A percentile compares a stretch with the other conserved stretches of the same genome.
phyloP scores from a whole-genome alignment of 495 filamentous ascomycete species.

The Trichoderma asperelloides region DNA sequence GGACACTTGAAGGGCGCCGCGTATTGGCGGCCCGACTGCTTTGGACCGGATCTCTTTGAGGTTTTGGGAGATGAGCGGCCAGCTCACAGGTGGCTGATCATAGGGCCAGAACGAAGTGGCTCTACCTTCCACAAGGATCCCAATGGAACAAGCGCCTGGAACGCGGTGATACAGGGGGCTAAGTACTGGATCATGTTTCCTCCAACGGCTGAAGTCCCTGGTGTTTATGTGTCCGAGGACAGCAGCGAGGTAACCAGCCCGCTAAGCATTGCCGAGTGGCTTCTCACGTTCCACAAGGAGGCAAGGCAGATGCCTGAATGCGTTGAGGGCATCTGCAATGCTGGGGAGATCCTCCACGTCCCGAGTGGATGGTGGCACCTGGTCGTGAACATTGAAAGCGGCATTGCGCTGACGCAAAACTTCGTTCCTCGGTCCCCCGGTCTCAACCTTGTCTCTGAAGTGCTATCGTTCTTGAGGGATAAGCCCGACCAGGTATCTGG shows the following conservation, averaged over 20 bases:
- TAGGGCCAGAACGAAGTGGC: conserved; percentile 82
- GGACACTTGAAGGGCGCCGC: conserved; percentile 43
- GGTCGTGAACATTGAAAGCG: conserved; percentile 76
- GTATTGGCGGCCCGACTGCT: conserved; percentile 82
- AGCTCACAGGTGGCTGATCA: conserved; percentile 86
- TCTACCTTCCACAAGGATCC: conserved; percentile 91
- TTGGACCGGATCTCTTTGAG: conserved; percentile 81
- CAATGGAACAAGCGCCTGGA: conserved; percentile 76
- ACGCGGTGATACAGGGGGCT: conserved; percentile 79
- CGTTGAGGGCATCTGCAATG: conserved; percentile 75
- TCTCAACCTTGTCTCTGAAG: conserved; percentile 52
- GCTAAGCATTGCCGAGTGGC: conserved; percentile 92
- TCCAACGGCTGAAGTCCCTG: conserved; percentile 55
- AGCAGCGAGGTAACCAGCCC: conserved; percentile 92
- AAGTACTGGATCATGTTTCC: conserved; percentile 98
- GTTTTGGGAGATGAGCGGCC: conserved; percentile 73
- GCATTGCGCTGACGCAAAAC: conserved; percentile 91
- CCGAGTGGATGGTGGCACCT: conserved; percentile 94
- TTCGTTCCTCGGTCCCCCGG: conserved; percentile 63
- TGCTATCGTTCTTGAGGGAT: conserved; percentile 73
- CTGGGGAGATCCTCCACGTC: conserved; percentile 89
- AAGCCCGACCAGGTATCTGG: conserved; percentile 80
- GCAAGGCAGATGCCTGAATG: conserved; percentile 72
- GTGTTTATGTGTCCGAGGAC: conserved; percentile 85
- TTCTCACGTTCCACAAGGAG: conserved; percentile 83